Evolutionary conservation across 306 rosid species (phyloP).

Genomic region (Vicia faba): DNA sequence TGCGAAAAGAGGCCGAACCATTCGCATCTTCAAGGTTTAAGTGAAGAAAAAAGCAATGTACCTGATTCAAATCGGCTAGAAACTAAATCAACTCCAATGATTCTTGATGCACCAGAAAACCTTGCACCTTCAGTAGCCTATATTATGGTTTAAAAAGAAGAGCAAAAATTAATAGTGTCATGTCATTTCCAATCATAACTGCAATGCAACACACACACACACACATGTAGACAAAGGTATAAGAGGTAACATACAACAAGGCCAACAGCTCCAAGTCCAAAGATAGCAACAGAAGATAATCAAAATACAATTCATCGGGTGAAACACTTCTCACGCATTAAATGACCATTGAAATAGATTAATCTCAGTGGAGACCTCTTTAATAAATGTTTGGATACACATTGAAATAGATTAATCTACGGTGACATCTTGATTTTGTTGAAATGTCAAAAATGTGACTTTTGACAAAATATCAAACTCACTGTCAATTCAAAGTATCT

Average conservation of each 20-base stretch:
- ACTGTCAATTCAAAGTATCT: no score
- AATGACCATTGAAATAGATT: no score
- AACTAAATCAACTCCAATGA: conserved; percentile 83
- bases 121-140: conserved; percentile 96
- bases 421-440: no score
- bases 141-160: conserved; percentile 2
- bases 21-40: conserved; percentile 1
- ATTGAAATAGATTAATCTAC: no score
- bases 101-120: conserved; percentile 74
- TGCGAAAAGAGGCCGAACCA: no score
- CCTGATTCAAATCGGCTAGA: conserved; percentile 76
- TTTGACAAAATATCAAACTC: no score
- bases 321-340: no score
- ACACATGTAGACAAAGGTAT: neutral
- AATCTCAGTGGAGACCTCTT: no score
- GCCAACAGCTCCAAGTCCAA: conserved; percentile 94
- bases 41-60: conserved; percentile 32
- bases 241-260: conserved; percentile 70
- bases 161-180: neutral
- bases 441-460: no score
- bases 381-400: no score
- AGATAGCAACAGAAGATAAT: conserved; percentile 78
- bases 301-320: no score
- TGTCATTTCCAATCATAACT: neutral
- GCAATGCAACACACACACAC: neutral